Evolutionary conservation across 2,329 filamentous ascomycete genomes (phyloP).

Genomic region (Neonectria coccinea): DNA sequence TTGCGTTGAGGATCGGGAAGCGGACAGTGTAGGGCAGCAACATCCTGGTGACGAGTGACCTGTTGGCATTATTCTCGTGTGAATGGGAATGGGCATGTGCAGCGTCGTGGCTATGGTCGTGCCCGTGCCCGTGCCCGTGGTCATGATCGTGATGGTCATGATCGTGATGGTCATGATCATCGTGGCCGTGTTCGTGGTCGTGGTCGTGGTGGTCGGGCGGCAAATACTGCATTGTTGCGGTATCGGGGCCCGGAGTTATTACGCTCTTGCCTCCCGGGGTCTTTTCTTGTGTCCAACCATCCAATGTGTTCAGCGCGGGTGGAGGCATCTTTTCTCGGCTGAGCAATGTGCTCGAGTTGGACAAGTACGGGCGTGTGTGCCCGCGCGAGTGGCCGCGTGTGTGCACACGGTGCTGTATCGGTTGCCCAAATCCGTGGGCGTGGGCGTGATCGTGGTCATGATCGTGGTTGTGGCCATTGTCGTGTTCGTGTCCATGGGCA

Average conservation of each 20-base stretch:
- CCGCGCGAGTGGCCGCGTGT: constrained; percentile 44
- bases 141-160: constrained; percentile 39
- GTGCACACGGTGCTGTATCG: constrained; percentile 33
- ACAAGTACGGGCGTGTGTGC: constrained; percentile 48
- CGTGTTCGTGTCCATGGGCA: constrained; percentile 31
- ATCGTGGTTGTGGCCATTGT: constrained; percentile 33
- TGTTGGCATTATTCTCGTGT: constrained; percentile 58
- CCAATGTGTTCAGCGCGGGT: constrained; percentile 49
- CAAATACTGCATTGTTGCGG: constrained; percentile 44
- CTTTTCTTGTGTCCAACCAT: constrained; percentile 56
- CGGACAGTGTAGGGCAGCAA: constrained; percentile 76
- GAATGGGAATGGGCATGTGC: constrained; percentile 42
- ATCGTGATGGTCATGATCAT: constrained; percentile 38
- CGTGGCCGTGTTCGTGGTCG: constrained; percentile 42
- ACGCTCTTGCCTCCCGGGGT: constrained; percentile 57
- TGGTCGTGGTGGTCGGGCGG: constrained; percentile 48
- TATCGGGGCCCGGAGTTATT: constrained; percentile 50
- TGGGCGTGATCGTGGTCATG: constrained; percentile 37
- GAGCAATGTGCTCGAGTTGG: constrained; percentile 46
- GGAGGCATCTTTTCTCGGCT: constrained; percentile 49
- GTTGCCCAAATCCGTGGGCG: constrained; percentile 40
- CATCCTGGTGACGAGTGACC: constrained; percentile 78
- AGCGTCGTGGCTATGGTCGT: constrained; percentile 37
- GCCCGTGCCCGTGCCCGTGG: constrained; percentile 40
- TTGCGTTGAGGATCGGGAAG: constrained; percentile 85